phyloP scores from a whole-genome alignment of 164 flowering plant genomes.

The Cinnamomum chago region DNA sequence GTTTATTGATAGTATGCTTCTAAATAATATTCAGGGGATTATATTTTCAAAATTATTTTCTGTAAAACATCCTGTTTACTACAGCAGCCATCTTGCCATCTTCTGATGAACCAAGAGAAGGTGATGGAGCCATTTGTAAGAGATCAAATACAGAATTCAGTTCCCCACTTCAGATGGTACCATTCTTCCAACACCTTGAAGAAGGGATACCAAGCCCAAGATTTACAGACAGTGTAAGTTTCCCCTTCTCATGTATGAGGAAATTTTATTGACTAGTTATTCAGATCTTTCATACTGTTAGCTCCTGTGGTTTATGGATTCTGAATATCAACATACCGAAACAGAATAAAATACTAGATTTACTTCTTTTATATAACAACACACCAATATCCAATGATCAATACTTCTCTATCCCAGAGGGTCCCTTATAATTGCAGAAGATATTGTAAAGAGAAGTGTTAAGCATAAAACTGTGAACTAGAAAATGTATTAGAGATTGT shows the following conservation, averaged over 20 bases:
- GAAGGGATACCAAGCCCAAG: slow-evolving; percentile 84
- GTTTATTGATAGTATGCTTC: background rate
- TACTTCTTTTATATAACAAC: background rate
- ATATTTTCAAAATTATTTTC: slow-evolving; percentile 4
- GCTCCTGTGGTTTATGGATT: slow-evolving; percentile 7
- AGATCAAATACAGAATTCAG: slow-evolving; percentile 45
- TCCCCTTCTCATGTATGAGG: background rate
- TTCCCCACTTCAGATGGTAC: slow-evolving; percentile 80
- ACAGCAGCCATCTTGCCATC: slow-evolving; percentile 33
- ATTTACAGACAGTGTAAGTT: slow-evolving; percentile 92
- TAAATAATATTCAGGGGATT: background rate
- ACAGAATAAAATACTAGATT: background rate
- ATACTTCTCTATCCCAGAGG: background rate
- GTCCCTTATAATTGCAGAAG: background rate
- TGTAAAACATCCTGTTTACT: slow-evolving; percentile 4
- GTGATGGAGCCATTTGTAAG: slow-evolving; percentile 28
- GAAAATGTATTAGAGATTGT: background rate
- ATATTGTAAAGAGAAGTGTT: background rate
- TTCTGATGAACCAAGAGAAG: slow-evolving; percentile 26
- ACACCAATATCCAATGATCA: background rate
- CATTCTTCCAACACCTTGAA: slow-evolving; percentile 70
- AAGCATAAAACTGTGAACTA: background rate
- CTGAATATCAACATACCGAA: background rate
- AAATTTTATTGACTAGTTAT: background rate
- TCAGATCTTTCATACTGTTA: slow-evolving; percentile 1